Base-by-base conservation (phyloP, 1,284 basidiomycete species). In the Entoloma clypeatum region DNA sequence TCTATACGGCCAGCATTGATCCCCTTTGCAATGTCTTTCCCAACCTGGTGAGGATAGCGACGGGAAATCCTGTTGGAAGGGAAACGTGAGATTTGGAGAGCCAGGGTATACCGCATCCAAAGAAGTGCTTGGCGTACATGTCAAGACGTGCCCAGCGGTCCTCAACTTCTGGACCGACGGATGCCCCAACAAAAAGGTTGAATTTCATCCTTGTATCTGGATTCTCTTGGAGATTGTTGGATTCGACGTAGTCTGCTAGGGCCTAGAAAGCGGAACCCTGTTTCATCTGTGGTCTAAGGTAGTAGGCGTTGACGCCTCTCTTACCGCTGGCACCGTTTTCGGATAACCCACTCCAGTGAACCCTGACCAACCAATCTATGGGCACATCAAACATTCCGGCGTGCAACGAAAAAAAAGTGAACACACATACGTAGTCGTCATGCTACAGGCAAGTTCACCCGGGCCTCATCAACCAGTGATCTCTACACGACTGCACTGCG, bases 291-390 rank as follows among this genome's bases (percentile, higher is more conserved):
- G 10, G 10, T 14, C 24, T 7, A 41, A 27, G 16, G 6, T 4
- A 13, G 8, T 19, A 24, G 7, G 5, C 39, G 4, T 27, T 36
- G 24, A n/a, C 8, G 4, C 13, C 11, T 30, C 27, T 61, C 65
- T 39, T 42, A 68, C 67, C 1, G 66, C 65, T 23, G 70, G 69
- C 7, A 68, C 62, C 14, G 58, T 57, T 51, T 75, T 74, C 7
- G 72, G 73, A 51, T 75, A 75, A 4, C 73, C 72, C 2, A 74
- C 70, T 31, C 70, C 70, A 21, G 71, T 73, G 49, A 72, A 74
- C 7, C 71, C 72, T 28, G 67, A 69, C 69, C 70, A 75, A 13
- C 71, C 72, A 41, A 74, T 68, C 66, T 71, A 51, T 16, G 29
- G 18, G 6, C 13, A 19, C 18, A 21, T 17, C 30, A 17, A 10